A percentile compares a stretch with the other conserved stretches of the same genome.
phyloP scores from a whole-genome alignment of 2,329 filamentous ascomycete species.

The Claviceps cyperi region DNA sequence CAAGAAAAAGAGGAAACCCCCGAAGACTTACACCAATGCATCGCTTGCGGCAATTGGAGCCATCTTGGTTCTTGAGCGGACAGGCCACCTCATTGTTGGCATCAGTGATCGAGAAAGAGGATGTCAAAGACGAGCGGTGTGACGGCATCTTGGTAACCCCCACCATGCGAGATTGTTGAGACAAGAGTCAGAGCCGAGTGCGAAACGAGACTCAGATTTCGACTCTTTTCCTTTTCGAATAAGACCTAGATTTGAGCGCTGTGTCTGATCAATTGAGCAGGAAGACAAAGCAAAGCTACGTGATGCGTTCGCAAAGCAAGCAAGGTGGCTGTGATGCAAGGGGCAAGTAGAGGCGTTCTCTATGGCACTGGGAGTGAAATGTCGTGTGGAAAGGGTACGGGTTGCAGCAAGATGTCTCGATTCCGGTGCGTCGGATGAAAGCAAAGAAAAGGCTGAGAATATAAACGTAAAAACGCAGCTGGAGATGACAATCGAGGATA shows the following conservation, averaged over 20 bases:
- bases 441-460: neutral
- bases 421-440: neutral
- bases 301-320: slow-evolving; percentile 14
- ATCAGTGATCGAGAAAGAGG: slow-evolving; percentile 84
- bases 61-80: slow-evolving; percentile 89
- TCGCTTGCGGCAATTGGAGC: slow-evolving; percentile 90
- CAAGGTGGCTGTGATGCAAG: slow-evolving; percentile 9
- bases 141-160: slow-evolving; percentile 75
- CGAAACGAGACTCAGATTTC: neutral
- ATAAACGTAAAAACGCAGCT: neutral
- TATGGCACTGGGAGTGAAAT: neutral
- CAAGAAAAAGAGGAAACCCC: neutral
- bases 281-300: slow-evolving; percentile 10
- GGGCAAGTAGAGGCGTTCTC: neutral
- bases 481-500: neutral
- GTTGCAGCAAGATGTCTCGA: neutral
- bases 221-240: neutral
- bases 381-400: neutral
- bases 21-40: slow-evolving; percentile 80
- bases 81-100: slow-evolving; percentile 94
- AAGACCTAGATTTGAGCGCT: slow-evolving; percentile 3
- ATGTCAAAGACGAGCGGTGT: slow-evolving; percentile 72
- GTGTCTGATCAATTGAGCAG: slow-evolving; percentile 18
- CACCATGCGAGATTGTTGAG: slow-evolving; percentile 4
- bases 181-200: slow-evolving; percentile 4